These are phyloP conservation scores for Suhomyces sp. DNA, from an alignment of 805 yeast genomes.

Conservation along the genomic window DNA sequence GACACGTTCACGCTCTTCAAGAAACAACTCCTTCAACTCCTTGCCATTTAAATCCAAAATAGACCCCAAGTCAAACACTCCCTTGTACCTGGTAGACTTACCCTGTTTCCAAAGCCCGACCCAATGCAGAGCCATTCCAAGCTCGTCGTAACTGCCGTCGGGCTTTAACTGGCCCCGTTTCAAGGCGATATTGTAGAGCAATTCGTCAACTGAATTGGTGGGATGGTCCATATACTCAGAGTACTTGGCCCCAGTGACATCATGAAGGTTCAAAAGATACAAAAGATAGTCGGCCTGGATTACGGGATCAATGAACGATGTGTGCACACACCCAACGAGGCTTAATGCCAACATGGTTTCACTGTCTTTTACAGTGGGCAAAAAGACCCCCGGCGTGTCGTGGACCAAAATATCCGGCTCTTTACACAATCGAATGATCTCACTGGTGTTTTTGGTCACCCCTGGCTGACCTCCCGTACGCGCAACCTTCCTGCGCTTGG, in stretches of 20 bases:
- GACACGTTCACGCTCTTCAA: conserved; percentile 30
- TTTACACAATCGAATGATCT: conserved; percentile 59
- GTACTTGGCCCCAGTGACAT: conserved; percentile 45
- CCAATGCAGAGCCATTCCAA: conserved; percentile 64
- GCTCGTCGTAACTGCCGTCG: conserved; percentile 46
- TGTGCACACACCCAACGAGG: conserved; percentile 71
- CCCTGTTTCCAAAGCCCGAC: conserved; percentile 62
- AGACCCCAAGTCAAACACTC: conserved; percentile 36
- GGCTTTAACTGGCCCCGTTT: conserved; percentile 32
- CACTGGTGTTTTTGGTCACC: conserved; percentile 77
- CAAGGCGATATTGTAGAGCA: conserved; percentile 50
- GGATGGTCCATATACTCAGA: conserved; percentile 52
- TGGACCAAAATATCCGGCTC: conserved; percentile 67
- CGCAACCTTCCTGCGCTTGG: conserved; percentile 60
- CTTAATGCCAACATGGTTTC: conserved; percentile 74
- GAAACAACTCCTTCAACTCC: conserved; percentile 21
- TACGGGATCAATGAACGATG: conserved; percentile 72
- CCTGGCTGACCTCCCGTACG: conserved; percentile 87
- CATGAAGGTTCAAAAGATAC: conserved; percentile 66
- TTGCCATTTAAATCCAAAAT: conserved; percentile 27
- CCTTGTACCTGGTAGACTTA: conserved; percentile 28
- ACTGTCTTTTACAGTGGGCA: conserved; percentile 65
- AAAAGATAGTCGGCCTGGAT: conserved; percentile 83
- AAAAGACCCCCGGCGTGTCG: conserved; percentile 91
- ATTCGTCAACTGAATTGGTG: conserved; percentile 65